These are phyloP conservation scores for Inosperma sp. DNA, from an alignment of 768 basidiomycete species.

Conservation along the genomic window DNA sequence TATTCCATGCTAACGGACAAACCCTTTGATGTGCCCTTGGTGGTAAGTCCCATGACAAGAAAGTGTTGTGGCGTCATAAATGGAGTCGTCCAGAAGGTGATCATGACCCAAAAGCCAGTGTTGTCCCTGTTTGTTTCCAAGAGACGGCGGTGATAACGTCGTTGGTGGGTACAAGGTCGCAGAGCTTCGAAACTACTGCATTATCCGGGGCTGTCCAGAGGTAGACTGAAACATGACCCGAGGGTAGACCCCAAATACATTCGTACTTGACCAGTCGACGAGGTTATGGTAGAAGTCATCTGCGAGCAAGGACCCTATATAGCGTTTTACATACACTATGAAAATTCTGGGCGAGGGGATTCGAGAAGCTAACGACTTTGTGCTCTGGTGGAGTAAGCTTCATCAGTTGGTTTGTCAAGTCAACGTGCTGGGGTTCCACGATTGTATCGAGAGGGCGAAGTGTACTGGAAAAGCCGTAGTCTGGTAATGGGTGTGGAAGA, in stretches of 20 bases:
- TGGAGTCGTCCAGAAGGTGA: too few species aligned
- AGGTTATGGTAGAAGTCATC: too few species aligned
- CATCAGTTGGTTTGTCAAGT: constrained; percentile 78
- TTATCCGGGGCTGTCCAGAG: constrained; percentile 96
- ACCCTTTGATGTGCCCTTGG: constrained; percentile 87
- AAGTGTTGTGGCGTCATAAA: too few species aligned
- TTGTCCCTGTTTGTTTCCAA: constrained; percentile 91
- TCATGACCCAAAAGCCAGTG: constrained; percentile 90
- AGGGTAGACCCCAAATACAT: constrained; percentile 92
- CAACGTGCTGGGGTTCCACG: constrained; percentile 78
- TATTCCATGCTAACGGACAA: constrained; percentile 92
- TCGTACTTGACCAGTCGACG: constrained; percentile 93
- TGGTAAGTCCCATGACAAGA: too few species aligned
- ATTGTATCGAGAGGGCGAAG: constrained; percentile 55
- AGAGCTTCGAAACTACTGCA: too few species aligned
- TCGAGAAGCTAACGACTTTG: too few species aligned
- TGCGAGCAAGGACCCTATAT: too few species aligned
- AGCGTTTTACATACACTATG: too few species aligned
- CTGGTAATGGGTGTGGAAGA: constrained; percentile 38
- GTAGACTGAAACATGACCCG: constrained; percentile 85
- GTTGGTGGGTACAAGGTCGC: constrained; percentile 59
- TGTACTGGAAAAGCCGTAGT: constrained; percentile 64
- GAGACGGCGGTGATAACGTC: constrained; percentile 74
- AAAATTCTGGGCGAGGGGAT: too few species aligned
- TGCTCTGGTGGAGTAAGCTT: constrained; percentile 86